Percentiles rank a stretch among this genome's conserved stretches.
phyloP scores from a whole-genome alignment of 495 filamentous ascomycete species.

The Parathielavia hyrcaniae region DNA sequence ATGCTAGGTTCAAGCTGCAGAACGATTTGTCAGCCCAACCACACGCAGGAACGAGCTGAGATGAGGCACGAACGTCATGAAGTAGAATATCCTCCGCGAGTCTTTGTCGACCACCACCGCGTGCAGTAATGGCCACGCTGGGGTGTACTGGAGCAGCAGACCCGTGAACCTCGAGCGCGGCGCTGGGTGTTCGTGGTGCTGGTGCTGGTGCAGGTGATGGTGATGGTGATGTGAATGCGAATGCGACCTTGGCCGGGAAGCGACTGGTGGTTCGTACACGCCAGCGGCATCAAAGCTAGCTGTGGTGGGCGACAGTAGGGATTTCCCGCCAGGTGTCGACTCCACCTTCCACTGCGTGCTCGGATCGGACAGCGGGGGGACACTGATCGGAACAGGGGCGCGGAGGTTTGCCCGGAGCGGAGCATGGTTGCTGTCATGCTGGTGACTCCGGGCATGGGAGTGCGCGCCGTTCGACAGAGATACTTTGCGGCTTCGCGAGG shows the following conservation, averaged over 20 bases:
- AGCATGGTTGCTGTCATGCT: conserved; percentile 25
- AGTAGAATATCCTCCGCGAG: conserved; percentile 94
- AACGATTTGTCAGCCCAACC: conserved; percentile 20
- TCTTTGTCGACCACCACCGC: conserved; percentile 87
- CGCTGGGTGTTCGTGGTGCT: conserved; percentile 27
- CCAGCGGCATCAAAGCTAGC: conserved; percentile 25
- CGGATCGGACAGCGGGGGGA: conserved; percentile 29
- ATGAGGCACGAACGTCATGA: conserved; percentile 49
- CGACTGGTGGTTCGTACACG: conserved; percentile 27
- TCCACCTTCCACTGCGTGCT: conserved; percentile 29
- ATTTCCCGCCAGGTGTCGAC: conserved; percentile 31
- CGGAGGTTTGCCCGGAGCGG: conserved; percentile 34
- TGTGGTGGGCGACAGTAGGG: conserved; percentile 28
- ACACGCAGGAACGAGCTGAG: too few relatives aligned
- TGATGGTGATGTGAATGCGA: conserved; percentile 25
- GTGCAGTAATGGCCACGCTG: conserved; percentile 69
- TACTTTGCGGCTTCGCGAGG: conserved; percentile 23
- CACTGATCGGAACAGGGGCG: conserved; percentile 31
- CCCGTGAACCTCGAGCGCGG: conserved; percentile 55
- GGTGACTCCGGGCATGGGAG: conserved; percentile 27
- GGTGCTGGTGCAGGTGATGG: conserved; percentile 22
- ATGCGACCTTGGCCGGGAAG: conserved; percentile 18
- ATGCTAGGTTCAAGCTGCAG: conserved; percentile 77
- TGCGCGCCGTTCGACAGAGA: conserved; percentile 21
- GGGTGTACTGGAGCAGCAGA: conserved; percentile 56